Conservation (phyloP, 169 alveolate species). For the Plasmodium berghei region DNA sequence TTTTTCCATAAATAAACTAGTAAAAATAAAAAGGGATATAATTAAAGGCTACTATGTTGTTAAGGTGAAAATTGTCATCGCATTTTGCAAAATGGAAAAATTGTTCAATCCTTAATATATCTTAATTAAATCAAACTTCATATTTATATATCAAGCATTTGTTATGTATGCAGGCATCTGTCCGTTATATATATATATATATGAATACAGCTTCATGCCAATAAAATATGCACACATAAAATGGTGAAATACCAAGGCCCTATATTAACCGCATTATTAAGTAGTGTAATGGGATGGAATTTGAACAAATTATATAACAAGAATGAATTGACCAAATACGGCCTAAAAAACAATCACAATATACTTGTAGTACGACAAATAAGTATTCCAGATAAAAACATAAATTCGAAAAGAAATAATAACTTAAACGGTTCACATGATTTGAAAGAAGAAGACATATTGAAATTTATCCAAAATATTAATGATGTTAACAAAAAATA, state of each 20-base stretch:
- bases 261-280: slow-evolving; percentile 29
- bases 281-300: slow-evolving; percentile 57
- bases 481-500: slow-evolving; percentile 35
- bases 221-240: not conserved
- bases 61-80: not conserved
- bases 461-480: slow-evolving; percentile 34
- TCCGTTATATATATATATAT: not conserved
- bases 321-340: slow-evolving; percentile 39
- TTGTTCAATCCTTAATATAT: too few relatives aligned
- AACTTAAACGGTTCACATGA: not conserved
- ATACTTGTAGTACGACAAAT: slow-evolving; percentile 59
- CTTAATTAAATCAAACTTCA: too few relatives aligned
- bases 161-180: not conserved
- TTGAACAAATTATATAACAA: slow-evolving; percentile 40
- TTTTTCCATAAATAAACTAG: too few relatives aligned
- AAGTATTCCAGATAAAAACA: slow-evolving; percentile 31
- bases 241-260: slow-evolving; percentile 44
- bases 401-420: not conserved
- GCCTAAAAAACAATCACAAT: slow-evolving; percentile 35
- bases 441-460: slow-evolving; percentile 50
- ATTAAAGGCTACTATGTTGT: too few relatives aligned
- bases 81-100: not conserved
- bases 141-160: too few relatives aligned
- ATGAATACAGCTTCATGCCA: not conserved
- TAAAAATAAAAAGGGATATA: too few relatives aligned